A percentile compares a stretch with the other conserved stretches of the same genome.
These are phyloP conservation scores for Persicaria tinctoria DNA, from an alignment of 148 eudicot species.

Conservation along the genomic window DNA sequence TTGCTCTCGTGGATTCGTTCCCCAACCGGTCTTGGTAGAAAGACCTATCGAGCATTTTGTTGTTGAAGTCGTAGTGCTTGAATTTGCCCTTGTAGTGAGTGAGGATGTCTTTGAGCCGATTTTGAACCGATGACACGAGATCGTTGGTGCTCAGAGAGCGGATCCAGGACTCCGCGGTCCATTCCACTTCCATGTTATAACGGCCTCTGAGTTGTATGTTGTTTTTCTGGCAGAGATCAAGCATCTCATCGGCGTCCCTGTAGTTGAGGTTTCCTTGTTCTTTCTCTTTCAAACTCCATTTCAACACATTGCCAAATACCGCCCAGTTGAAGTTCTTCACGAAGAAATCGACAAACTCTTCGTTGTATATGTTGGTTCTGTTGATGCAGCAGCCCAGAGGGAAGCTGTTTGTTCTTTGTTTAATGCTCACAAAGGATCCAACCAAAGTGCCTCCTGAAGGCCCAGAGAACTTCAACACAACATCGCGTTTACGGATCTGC, in stretches of 20 bases:
- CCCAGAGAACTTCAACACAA: conserved; percentile 47
- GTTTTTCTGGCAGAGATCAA: conserved; percentile 45
- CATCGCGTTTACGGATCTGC: conserved; percentile 87
- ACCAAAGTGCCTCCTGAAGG: conserved; percentile 20
- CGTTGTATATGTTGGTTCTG: conserved; percentile 68
- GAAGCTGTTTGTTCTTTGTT: conserved; percentile 65
- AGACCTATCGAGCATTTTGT: conserved; percentile 89
- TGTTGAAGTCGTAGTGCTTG: conserved; percentile 83
- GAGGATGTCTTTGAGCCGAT: conserved; percentile 56
- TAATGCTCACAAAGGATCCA: conserved; percentile 47
- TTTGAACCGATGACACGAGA: conserved; percentile 51
- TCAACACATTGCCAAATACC: conserved; percentile 76
- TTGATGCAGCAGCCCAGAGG: conserved; percentile 70
- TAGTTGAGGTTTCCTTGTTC: conserved; percentile 66
- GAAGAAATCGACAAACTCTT: conserved; percentile 74
- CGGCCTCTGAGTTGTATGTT: conserved; percentile 71
- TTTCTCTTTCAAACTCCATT: conserved; percentile 90
- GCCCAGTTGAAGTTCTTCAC: conserved; percentile 79
- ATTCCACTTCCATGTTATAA: conserved; percentile 83
- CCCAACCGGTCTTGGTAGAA: conserved; percentile 71
- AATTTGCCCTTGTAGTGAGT: conserved; percentile 85
- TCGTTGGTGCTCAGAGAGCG: conserved; percentile 40
- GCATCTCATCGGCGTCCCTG: conserved; percentile 68
- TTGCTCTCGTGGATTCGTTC: conserved; percentile 42
- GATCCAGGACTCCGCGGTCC: conserved; percentile 57